A percentile compares a stretch with the other conserved stretches of the same genome.
phyloP scores from a whole-genome alignment of 164 flowering plant genomes.

The Berberis vulgaris region DNA sequence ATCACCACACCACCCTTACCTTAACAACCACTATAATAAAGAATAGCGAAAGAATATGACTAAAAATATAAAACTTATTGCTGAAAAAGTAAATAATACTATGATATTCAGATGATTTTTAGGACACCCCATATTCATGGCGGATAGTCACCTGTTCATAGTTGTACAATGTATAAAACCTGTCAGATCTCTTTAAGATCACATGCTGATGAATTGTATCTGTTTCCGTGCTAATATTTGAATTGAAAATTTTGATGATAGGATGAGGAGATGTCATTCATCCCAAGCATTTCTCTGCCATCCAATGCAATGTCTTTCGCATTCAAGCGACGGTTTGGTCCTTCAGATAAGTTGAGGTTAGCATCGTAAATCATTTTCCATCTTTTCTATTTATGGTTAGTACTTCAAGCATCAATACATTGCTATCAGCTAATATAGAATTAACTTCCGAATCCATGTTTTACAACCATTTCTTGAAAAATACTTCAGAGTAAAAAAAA shows the following conservation, averaged over 20 bases:
- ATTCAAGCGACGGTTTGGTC: constrained; percentile 75
- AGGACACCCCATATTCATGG: too few relatives aligned
- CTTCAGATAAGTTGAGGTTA: constrained; percentile 84
- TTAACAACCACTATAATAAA: too few relatives aligned
- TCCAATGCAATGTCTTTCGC: constrained; percentile 80
- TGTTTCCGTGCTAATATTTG: not conserved
- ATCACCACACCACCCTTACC: too few relatives aligned
- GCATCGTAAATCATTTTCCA: constrained; percentile 1
- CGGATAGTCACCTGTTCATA: too few relatives aligned
- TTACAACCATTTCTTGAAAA: too few relatives aligned
- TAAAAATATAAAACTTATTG: too few relatives aligned
- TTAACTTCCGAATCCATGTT: not conserved
- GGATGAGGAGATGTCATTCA: constrained; percentile 81
- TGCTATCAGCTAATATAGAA: not conserved
- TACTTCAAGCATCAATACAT: not conserved
- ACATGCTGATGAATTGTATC: not conserved
- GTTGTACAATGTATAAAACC: too few relatives aligned
- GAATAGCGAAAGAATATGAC: too few relatives aligned
- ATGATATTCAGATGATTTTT: too few relatives aligned
- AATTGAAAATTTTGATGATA: constrained; percentile 19
- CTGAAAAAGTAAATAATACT: too few relatives aligned
- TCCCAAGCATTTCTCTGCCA: constrained; percentile 77
- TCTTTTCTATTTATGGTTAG: not conserved
- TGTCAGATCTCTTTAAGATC: too few relatives aligned
- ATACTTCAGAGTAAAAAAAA: too few relatives aligned